phyloP scores from a whole-genome alignment of 129 eudicot species.

The Kitagawia praeruptora region DNA sequence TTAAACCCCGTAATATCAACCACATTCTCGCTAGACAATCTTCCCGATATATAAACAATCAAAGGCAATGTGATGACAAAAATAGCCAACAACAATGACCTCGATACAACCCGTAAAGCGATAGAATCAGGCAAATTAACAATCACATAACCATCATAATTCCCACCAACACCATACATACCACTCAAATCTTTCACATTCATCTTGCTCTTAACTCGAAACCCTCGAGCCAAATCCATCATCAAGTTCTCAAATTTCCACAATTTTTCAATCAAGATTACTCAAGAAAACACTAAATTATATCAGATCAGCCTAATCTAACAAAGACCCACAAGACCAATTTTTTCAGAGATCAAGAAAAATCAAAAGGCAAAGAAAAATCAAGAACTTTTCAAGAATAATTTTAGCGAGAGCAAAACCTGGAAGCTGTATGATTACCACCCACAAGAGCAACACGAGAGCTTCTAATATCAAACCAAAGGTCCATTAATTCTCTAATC shows the following conservation, averaged over 20 bases:
- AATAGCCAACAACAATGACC: slow-evolving; percentile 25
- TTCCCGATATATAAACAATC: slow-evolving; percentile 19
- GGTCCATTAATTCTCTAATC: slow-evolving; percentile 26
- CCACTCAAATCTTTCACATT: not conserved
- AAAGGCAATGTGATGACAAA: slow-evolving; percentile 26
- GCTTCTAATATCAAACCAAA: slow-evolving; percentile 25
- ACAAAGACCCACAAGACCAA: not conserved
- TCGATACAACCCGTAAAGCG: slow-evolving; percentile 15
- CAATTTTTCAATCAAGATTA: not conserved
- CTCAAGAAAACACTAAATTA: not conserved
- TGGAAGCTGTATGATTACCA: slow-evolving; percentile 51
- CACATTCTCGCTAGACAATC: not conserved
- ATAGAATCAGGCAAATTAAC: slow-evolving; percentile 22
- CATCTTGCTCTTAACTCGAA: slow-evolving; percentile 17
- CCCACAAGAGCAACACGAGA: slow-evolving; percentile 42
- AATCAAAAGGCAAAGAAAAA: not conserved
- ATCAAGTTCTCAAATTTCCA: not conserved
- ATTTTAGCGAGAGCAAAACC: slow-evolving; percentile 47
- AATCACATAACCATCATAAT: slow-evolving; percentile 18
- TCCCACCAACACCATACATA: not conserved
- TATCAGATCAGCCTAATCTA: not conserved
- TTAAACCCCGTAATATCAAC: slow-evolving; percentile 6
- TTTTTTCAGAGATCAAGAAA: not conserved
- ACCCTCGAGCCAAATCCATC: slow-evolving; percentile 15
- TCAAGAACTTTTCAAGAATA: not conserved